phyloP scores from a whole-genome alignment of 2,329 filamentous ascomycete species.

The Grosmannia clavigera region DNA sequence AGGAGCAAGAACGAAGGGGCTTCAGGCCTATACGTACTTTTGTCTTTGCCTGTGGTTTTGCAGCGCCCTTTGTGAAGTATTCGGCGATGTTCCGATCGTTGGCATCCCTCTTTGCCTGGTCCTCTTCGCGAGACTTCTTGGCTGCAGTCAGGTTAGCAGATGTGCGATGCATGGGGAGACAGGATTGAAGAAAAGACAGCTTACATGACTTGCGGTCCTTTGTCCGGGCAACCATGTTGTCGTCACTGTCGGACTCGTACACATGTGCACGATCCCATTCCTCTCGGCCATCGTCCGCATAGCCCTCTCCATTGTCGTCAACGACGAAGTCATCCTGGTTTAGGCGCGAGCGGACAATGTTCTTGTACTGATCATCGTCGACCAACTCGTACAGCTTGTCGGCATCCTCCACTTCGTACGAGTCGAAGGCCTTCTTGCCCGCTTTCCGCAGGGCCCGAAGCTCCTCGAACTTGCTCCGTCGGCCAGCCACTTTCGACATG shows the following conservation, averaged over 20 bases:
- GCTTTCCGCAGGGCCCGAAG: conserved; percentile 72
- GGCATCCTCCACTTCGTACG: conserved; percentile 76
- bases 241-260: conserved; percentile 65
- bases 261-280: conserved; percentile 70
- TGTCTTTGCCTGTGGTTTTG: conserved; percentile 56
- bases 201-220: conserved; percentile 40
- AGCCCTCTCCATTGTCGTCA: conserved; percentile 94
- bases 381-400: conserved; percentile 88
- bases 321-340: conserved; percentile 97
- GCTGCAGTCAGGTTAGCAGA: conserved; percentile 30
- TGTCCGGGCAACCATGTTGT: conserved; percentile 37
- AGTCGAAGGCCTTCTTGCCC: conserved; percentile 82
- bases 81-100: conserved; percentile 87
- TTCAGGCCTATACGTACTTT: conserved; percentile 45
- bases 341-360: conserved; percentile 76
- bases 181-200: background rate
- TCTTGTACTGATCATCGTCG: conserved; percentile 94
- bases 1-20: background rate
- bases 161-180: background rate
- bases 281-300: conserved; percentile 90
- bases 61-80: conserved; percentile 74
- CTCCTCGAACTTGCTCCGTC: conserved; percentile 54
- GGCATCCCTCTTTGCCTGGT: conserved; percentile 72
- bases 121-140: conserved; percentile 80
- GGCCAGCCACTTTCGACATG: conserved; percentile 27